Evolutionary conservation across 2,329 filamentous ascomycete genomes (phyloP), one percentile per base, ranked within the genome.

Genomic region (Exophiala sp.): DNA sequence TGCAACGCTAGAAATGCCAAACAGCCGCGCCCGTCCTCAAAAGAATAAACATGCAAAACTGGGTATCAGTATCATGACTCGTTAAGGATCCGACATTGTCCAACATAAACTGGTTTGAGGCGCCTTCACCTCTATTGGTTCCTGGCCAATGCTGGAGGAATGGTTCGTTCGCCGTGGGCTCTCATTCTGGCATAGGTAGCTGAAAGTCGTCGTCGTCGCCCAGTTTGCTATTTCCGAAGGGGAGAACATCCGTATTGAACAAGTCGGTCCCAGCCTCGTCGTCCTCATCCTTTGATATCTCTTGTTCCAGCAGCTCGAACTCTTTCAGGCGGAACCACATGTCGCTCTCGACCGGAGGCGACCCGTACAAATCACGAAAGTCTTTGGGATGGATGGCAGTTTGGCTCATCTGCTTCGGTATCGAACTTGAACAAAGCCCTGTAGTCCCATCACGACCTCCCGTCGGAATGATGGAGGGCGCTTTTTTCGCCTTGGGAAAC

Each of bases 401-500:
- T 16, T 59, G 55, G 5, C 58, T 45, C 23, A 56, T 35, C 37
- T 65, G 63, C 22, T 43, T 23, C 18, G 56, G 53, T 22, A 54
- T 50, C 66, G 55, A 22, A 59, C 60, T 27, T 62, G 62, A 11
- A 65, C 65, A 41, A 67, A 59, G 14, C 60, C 64, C 32, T 16
- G 37, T 35, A 42, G 47, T 38, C 50, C 51, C 44, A 4, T 13
- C 16, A 30, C 44, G 47, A 34, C 18, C 34, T 18, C 43, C 44
- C 37, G 42, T 52, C 2, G 59, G 62, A 3, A 74, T 56, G 21
- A 64, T 65, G 6, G 66, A 66, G 16, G 73, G 73, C 2, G 75
- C 70, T 9, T 72, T 70, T 27, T 87, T 80, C 27, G 90, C 89
- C 65, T 85, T 88, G 48, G 80, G 86, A 65, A 95, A 95, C 13